Conservation (phyloP, 345 rosid species). For the Populus alba region DNA sequence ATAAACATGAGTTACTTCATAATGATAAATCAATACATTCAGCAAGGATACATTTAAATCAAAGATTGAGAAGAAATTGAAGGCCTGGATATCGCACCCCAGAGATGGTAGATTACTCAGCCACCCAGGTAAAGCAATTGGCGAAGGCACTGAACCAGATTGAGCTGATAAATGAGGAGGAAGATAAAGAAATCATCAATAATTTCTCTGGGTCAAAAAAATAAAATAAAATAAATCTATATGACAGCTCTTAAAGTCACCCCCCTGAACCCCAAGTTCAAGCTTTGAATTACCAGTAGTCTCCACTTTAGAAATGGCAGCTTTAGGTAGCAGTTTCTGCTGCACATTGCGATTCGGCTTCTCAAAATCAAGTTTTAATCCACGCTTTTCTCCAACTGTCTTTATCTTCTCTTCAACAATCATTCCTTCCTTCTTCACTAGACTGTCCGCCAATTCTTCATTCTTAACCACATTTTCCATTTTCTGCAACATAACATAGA, state of each 20-base stretch:
- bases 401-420: slow-evolving; percentile 13
- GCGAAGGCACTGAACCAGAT: slow-evolving; percentile 35
- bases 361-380: slow-evolving; percentile 41
- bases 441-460: slow-evolving; percentile 12
- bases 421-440: slow-evolving; percentile 19
- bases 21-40: not conserved
- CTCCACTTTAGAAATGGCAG: slow-evolving; percentile 24
- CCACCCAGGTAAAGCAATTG: slow-evolving; percentile 36
- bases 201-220: not conserved
- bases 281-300: slow-evolving; percentile 30
- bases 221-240: not conserved
- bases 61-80: slow-evolving; percentile 4
- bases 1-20: not conserved
- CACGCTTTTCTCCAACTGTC: slow-evolving; percentile 15
- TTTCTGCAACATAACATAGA: slow-evolving; percentile 15
- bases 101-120: slow-evolving; percentile 34
- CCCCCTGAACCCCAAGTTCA: not conserved
- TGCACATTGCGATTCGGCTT: slow-evolving; percentile 31
- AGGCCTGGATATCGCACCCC: slow-evolving; percentile 36
- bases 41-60: not conserved
- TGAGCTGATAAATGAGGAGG: slow-evolving; percentile 31
- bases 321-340: slow-evolving; percentile 17
- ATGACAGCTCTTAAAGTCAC: not conserved
- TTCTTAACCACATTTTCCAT: slow-evolving; percentile 13
- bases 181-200: not conserved